Conservation (phyloP, 1,284 basidiomycete species). For the Polyporus tsugae region DNA sequence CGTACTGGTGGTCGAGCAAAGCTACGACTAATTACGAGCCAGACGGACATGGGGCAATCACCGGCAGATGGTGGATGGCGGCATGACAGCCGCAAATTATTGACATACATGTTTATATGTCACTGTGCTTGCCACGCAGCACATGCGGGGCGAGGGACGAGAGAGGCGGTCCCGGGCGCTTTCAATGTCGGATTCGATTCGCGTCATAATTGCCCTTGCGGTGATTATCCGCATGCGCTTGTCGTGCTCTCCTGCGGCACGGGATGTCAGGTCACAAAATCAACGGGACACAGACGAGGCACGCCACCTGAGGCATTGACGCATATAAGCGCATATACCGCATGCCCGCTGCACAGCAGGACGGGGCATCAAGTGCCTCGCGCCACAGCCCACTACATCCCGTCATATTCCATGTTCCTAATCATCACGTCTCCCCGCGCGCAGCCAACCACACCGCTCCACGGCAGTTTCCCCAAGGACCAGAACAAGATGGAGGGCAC, state of each 20-base stretch:
- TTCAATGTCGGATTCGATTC: too few species aligned
- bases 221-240: neutral
- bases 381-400: constrained; percentile 8
- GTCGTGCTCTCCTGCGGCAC: neutral
- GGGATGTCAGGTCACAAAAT: neutral
- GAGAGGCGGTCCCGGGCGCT: neutral
- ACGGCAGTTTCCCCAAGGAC: neutral
- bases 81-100: neutral
- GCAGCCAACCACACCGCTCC: neutral
- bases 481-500: neutral
- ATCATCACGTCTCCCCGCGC: neutral
- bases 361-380: constrained; percentile 15
- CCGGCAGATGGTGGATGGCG: neutral
- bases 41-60: neutral
- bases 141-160: neutral
- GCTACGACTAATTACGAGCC: neutral
- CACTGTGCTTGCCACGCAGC: neutral
- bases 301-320: constrained; percentile 10
- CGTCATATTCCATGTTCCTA: neutral
- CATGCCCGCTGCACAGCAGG: constrained; percentile 15
- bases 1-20: neutral
- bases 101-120: neutral
- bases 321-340: constrained; percentile 10
- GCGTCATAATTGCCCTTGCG: neutral
- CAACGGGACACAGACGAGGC: neutral